Percentiles rank a stretch among this genome's conserved stretches.
Conservation (phyloP, 2,329 filamentous ascomycete genomes). For the Cadophora luteo-olivacea region DNA sequence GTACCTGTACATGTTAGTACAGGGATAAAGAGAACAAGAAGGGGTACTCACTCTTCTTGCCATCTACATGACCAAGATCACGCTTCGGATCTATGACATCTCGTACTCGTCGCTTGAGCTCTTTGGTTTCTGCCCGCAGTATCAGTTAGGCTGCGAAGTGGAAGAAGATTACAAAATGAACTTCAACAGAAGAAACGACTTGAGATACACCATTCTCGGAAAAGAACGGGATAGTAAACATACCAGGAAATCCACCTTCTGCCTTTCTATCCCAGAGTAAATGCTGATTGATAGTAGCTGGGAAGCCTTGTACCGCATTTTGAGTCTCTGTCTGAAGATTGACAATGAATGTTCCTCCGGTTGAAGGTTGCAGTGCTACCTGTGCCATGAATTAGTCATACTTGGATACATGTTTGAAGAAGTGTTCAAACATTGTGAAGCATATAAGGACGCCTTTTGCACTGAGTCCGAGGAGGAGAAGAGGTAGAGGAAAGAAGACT, state of each 20-base stretch:
- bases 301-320: constrained; percentile 23
- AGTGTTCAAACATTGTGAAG: not conserved
- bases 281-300: constrained; percentile 51
- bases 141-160: constrained; percentile 15
- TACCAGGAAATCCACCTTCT: constrained; percentile 86
- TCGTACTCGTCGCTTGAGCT: constrained; percentile 83
- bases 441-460: not conserved
- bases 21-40: not conserved
- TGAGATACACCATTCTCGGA: not conserved
- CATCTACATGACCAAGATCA: constrained; percentile 83
- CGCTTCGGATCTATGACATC: constrained; percentile 81
- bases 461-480: not conserved
- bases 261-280: constrained; percentile 86
- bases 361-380: constrained; percentile 83
- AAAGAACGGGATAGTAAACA: constrained; percentile 21
- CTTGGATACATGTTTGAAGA: not conserved
- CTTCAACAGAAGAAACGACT: too few species aligned
- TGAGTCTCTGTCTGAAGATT: constrained; percentile 57
- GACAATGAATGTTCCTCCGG: constrained; percentile 84
- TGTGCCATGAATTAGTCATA: not conserved
- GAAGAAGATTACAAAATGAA: too few species aligned
- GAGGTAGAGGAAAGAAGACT: not conserved
- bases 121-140: constrained; percentile 72
- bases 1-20: not conserved
- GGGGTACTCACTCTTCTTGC: constrained; percentile 42